Evolutionary conservation across 805 yeast genomes (phyloP).

Genomic region (Lipomyces spencermartinsiae): DNA sequence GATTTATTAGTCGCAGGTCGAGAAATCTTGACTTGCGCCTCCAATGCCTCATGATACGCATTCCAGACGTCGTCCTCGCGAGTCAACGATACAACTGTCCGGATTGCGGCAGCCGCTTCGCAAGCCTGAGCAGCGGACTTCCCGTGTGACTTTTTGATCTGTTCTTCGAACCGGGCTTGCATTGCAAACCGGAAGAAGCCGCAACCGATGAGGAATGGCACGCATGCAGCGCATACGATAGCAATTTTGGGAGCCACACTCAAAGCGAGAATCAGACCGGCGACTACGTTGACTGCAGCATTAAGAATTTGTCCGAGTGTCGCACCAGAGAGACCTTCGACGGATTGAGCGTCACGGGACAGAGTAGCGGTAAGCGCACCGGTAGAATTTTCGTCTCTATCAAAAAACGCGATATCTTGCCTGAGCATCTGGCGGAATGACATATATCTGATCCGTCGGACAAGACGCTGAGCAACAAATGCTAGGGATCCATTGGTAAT

Average conservation of each 20-base stretch:
- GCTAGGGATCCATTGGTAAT: constrained; percentile 32
- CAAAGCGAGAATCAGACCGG: constrained; percentile 50
- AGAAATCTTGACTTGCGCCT: constrained; percentile 23
- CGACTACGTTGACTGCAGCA: constrained; percentile 47
- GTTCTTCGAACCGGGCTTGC: constrained; percentile 46
- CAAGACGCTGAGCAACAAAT: constrained; percentile 33
- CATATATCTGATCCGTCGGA: constrained; percentile 39
- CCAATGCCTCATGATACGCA: constrained; percentile 40
- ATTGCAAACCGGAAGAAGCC: constrained; percentile 50
- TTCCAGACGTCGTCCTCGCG: constrained; percentile 50
- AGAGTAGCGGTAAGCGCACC: constrained; percentile 42
- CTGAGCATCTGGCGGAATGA: constrained; percentile 41
- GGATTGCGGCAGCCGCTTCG: constrained; percentile 50
- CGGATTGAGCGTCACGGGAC: constrained; percentile 43
- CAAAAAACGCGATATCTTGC: constrained; percentile 44
- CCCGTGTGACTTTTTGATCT: constrained; percentile 49
- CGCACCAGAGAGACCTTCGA: constrained; percentile 44
- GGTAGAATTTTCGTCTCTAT: constrained; percentile 40
- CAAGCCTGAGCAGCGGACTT: constrained; percentile 52
- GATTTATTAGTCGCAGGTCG: constrained; percentile 24
- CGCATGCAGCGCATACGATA: constrained; percentile 50
- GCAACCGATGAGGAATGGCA: constrained; percentile 47
- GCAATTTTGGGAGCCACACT: constrained; percentile 52
- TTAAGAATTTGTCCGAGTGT: constrained; percentile 43
- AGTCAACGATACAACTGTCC: constrained; percentile 52